Evolutionary conservation across 345 rosid species (phyloP).

Genomic region (Brassica juncea): DNA sequence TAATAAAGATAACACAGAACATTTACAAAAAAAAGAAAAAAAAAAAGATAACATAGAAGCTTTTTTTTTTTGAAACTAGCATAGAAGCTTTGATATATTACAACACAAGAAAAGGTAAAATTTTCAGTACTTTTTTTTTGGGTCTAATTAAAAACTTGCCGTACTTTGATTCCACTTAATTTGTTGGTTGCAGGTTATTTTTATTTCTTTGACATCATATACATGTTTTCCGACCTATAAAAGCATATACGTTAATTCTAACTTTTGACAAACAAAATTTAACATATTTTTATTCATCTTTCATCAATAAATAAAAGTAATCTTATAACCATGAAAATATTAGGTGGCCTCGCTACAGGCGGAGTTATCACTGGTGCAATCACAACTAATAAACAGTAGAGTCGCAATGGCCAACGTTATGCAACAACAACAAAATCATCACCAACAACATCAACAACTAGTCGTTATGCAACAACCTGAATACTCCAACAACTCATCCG

Average conservation of each 20-base stretch:
- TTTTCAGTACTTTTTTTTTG: background rate
- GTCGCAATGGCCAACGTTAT: slow-evolving; percentile 71
- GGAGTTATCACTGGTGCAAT: slow-evolving; percentile 80
- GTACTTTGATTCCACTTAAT: background rate
- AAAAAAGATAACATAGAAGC: too few relatives aligned
- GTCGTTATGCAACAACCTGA: slow-evolving; percentile 66
- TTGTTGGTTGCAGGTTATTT: background rate
- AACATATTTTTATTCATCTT: too few relatives aligned
- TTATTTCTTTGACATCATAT: background rate
- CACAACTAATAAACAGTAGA: slow-evolving; percentile 73
- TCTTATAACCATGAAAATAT: slow-evolving; percentile 7
- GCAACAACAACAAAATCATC: slow-evolving; percentile 56
- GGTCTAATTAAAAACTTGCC: too few relatives aligned
- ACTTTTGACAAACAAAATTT: background rate
- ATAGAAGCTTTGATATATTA: too few relatives aligned
- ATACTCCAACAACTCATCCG: slow-evolving; percentile 92
- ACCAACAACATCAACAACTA: slow-evolving; percentile 46
- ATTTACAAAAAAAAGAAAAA: too few relatives aligned
- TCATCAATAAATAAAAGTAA: background rate
- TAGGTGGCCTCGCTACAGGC: slow-evolving; percentile 86
- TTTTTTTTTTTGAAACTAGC: background rate
- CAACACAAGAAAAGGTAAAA: too few relatives aligned
- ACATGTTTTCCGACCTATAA: background rate
- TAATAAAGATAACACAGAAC: background rate
- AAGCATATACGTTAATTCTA: background rate